phyloP scores from a whole-genome alignment of 352 stramenopile genomes.

The Saprolegnia parasitica region DNA sequence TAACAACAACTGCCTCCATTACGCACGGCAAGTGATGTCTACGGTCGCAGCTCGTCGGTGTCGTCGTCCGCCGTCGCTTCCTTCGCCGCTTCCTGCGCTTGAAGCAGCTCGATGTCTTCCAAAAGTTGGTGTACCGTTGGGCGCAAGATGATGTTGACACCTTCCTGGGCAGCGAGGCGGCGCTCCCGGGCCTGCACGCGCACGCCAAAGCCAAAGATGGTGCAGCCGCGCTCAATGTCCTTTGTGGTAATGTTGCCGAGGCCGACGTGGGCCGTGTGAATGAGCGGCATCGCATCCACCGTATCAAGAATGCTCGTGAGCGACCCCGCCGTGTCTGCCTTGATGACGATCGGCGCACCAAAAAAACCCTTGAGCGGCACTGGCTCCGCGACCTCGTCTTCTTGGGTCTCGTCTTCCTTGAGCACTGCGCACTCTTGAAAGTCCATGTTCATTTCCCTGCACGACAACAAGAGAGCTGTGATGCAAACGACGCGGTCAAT shows the following conservation, averaged over 20 bases:
- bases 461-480: slow-evolving; percentile 7
- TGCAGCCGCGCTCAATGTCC: slow-evolving; percentile 77
- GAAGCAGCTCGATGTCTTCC: slow-evolving; percentile 45
- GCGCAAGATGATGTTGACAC: slow-evolving; percentile 61
- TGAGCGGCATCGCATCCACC: slow-evolving; percentile 49
- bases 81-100: slow-evolving; percentile 1
- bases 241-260: slow-evolving; percentile 72
- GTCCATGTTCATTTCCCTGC: slow-evolving; percentile 63
- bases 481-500: no score
- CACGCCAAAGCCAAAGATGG: slow-evolving; percentile 82
- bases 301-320: slow-evolving; percentile 80
- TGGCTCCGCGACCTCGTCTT: slow-evolving; percentile 45
- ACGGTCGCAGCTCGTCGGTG: neutral
- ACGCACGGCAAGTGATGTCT: neutral
- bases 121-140: slow-evolving; percentile 74
- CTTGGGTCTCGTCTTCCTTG: slow-evolving; percentile 35
- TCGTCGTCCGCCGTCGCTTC: neutral
- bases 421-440: slow-evolving; percentile 57
- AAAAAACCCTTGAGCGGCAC: slow-evolving; percentile 26
- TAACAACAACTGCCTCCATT: no score
- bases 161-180: slow-evolving; percentile 46
- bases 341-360: slow-evolving; percentile 63
- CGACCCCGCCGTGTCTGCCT: slow-evolving; percentile 70
- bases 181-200: slow-evolving; percentile 58
- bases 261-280: slow-evolving; percentile 67